Base-by-base conservation (phyloP, 768 basidiomycete species). In the Sarcodon sp. region DNA sequence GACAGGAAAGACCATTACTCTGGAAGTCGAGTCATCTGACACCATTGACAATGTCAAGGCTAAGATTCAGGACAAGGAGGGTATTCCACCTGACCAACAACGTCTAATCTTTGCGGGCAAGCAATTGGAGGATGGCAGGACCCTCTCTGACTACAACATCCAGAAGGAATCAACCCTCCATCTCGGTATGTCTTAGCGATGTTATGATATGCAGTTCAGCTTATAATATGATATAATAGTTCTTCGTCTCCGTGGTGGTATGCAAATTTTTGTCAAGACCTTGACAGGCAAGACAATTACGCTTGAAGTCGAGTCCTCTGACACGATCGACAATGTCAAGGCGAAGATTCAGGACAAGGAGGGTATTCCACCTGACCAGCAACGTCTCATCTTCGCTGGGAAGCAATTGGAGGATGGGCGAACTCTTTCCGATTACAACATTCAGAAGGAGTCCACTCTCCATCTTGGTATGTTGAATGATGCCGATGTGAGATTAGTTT, bases 61-160 rank as follows among this genome's bases (percentile, higher is more conserved):
- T 4, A 64, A 64, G 55, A 64, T 64, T 18, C 62, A 64, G 50
- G 62, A 64, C 57, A 64, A 64, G 60, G 62, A 64, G 50, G 62
- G 62, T 31, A 64, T 64, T 36, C 62, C 62, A 7, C 62, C 62
- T 13, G 62, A 64, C 47, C 62, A 64, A 44, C 62, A 64, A 50
- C 61, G 62, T 34, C 52, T 64, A 27, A 64, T 64, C 54, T 64
- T 64, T 43, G 61, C 61, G 32, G 63, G 63, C 48, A 77, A 77
- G 63, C 76, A 77, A 63, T 65, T 76, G 37, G 75, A 77, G 58
- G 75, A 77, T 53, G 76, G 76, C 34, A 69, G 76, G 53, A 64
- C 63, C 4, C 60, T 64, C n/a, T 61, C 63, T 3, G 63, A 64
- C 47, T 63, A 63, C 50, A 61, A 63, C 54, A 61, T 61, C 16